Base-by-base conservation (phyloP, 495 filamentous ascomycete species). In the Hypoxylon lenormandii region DNA sequence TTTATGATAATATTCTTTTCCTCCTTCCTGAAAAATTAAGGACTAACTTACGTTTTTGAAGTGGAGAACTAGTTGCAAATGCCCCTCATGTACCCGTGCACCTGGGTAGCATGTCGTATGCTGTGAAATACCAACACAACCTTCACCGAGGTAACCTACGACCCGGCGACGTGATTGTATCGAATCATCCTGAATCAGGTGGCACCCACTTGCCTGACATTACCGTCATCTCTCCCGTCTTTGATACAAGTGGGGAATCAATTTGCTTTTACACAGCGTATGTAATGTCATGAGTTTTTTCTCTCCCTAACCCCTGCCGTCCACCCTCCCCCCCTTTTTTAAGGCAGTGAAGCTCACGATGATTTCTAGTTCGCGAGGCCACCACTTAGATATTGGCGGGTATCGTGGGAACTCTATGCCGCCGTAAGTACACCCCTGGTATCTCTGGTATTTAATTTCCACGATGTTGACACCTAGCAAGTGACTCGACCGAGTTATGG, bases 341-440 rank as follows among this genome's bases (percentile, higher is more conserved):
- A 33, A 33, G 30, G 6, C 6, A 5, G 6, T 33, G 1, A 7
- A 11, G 6, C 30, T 33, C 4, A 33, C 15, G 12, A 16, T 1
- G 15, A 12, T 2, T 2, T 16, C 16, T 7, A 19, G 94, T 0
- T 95, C 92, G 5, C 87, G 95, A 26, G 95, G 94, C 0, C 95
- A 98, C 75, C 95, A 98, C 64, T 94, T 95, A 1, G 95, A 98
- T 76, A 98, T 98, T 68, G 95, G 95, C 10, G 95, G 95, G 95
- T 61, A 86, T 95, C 8, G 94, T 93, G 3, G 95, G 93, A 15
- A 96, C 90, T 42, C 47, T 46, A 98, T 98, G 95, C 95, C 95
- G 0, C 95, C 95, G 3, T 91, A 96, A 63, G 38, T 62, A n/a
- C 1, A 22, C 26, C 40, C 40, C 36, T 16, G 28, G 26, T 12